These are phyloP conservation scores for Neurospora tetrasperma DNA, from an alignment of 495 filamentous ascomycete genomes.

Conservation along the genomic window DNA sequence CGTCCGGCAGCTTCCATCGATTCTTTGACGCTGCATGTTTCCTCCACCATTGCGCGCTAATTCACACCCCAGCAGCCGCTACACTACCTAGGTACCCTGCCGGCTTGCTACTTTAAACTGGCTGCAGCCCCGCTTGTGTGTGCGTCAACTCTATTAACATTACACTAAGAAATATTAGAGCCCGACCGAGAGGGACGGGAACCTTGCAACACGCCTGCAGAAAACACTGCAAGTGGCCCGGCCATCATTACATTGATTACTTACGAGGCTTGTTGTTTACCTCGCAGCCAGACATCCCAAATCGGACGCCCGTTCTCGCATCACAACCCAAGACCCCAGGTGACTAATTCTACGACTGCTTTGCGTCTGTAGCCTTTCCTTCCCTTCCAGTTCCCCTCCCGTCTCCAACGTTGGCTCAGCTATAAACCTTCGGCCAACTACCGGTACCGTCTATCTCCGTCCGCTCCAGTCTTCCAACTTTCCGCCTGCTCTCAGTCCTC, in stretches of 20 bases:
- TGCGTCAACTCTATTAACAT: slow-evolving; percentile 1
- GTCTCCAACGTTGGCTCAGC: neutral
- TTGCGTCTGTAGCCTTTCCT: neutral
- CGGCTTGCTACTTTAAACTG: neutral
- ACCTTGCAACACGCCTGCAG: neutral
- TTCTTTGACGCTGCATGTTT: neutral
- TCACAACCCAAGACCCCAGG: neutral
- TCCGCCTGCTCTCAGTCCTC: neutral
- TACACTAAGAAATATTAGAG: neutral
- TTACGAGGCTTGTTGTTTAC: neutral
- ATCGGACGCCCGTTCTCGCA: neutral
- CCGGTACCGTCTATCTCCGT: neutral
- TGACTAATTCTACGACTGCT: neutral
- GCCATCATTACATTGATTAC: neutral
- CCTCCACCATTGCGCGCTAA: neutral
- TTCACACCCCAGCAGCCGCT: neutral
- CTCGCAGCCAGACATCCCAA: neutral
- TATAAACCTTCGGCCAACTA: neutral
- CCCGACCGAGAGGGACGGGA: neutral
- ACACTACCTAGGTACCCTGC: neutral
- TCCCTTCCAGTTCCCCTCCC: neutral
- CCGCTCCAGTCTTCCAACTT: neutral
- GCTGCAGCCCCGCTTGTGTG: neutral
- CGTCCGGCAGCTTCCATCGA: neutral
- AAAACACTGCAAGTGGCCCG: neutral